These are phyloP conservation scores for Santalum album DNA, from an alignment of 164 flowering plant genomes.

Conservation along the genomic window DNA sequence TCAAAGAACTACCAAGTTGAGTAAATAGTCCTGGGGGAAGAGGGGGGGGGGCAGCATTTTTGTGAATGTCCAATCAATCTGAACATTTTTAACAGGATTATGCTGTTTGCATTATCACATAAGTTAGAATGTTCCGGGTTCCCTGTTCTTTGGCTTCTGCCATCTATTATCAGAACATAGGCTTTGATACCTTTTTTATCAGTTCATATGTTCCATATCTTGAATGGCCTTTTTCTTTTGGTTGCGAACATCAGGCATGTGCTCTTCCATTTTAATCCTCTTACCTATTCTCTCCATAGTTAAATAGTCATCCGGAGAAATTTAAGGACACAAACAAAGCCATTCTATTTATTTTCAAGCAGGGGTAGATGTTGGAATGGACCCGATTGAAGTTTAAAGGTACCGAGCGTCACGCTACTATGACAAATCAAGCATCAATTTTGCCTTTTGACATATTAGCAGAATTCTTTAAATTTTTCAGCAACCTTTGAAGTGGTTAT, in stretches of 20 bases:
- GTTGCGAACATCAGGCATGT: not conserved
- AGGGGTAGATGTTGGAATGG: constrained; percentile 99
- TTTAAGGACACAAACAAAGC: constrained; percentile 65
- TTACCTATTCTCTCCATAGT: constrained; percentile 3
- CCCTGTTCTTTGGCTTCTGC: too few relatives aligned
- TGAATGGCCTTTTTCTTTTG: not conserved
- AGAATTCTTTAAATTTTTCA: too few relatives aligned
- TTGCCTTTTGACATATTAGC: not conserved
- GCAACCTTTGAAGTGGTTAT: too few relatives aligned
- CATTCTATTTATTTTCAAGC: constrained; percentile 65
- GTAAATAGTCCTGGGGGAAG: too few relatives aligned
- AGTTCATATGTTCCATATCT: too few relatives aligned
- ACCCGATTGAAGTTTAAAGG: constrained; percentile 94
- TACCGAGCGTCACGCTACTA: constrained; percentile 12
- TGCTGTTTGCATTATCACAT: too few relatives aligned
- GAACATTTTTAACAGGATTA: not conserved
- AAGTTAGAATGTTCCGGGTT: too few relatives aligned
- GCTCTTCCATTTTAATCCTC: not conserved
- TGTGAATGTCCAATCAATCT: too few relatives aligned
- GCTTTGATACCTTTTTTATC: too few relatives aligned
- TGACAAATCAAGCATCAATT: not conserved
- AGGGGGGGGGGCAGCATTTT: too few relatives aligned
- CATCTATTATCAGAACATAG: too few relatives aligned
- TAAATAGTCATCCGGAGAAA: constrained; percentile 75
- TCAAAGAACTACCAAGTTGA: too few relatives aligned